Evolutionary conservation across 2,329 filamentous ascomycete species (phyloP), one percentile per base, ranked within the genome.

Genomic region (Stagonosporopsis rhizophila): DNA sequence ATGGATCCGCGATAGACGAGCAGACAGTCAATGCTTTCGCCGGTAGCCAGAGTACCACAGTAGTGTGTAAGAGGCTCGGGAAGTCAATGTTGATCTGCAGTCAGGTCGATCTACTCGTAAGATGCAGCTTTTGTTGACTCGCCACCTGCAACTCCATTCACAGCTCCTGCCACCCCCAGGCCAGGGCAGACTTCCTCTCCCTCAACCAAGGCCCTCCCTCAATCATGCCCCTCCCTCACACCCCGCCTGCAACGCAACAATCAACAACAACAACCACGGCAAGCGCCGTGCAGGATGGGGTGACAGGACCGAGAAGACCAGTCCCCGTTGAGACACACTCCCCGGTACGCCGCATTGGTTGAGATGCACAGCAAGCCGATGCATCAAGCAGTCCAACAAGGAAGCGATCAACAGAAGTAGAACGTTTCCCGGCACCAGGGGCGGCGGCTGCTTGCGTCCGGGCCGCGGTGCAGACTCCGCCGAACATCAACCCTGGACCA

Each of bases 401-500:
- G 46, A 51, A 55, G 34, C 47, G 42, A 56, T 32, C 22, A 46
- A 38, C 42, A 28, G 28, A 56, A 37, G 41, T 28, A 38, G 52
- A 28, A 40, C 17, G n/a, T 37, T 37, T 23, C 41, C 53, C 46
- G 53, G 40, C 52, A 46, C 52, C 52, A 56, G 28, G 38, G 34
- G 45, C 44, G 50, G 50, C 44, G 38, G 38, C 38, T 39, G 27
- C 25, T 39, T 25, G 40, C 38, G 20, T 20, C 41, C 35, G 34
- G 40, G 52, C 46, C 52, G 52, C 19, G 39, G 40, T 20, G 44
- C 45, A 49, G 30, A 38, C 46, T 32, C 25, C 39, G n/a, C 20
- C 40, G 17, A 50, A 56, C 53, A 12, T 56, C 52, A 46, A 51
- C 22, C 41, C 41, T 46, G 41, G 37, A 46, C 52, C 34, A 42